phyloP scores from a whole-genome alignment of 148 eudicot genomes.

The Rhododendron mucronatum region DNA sequence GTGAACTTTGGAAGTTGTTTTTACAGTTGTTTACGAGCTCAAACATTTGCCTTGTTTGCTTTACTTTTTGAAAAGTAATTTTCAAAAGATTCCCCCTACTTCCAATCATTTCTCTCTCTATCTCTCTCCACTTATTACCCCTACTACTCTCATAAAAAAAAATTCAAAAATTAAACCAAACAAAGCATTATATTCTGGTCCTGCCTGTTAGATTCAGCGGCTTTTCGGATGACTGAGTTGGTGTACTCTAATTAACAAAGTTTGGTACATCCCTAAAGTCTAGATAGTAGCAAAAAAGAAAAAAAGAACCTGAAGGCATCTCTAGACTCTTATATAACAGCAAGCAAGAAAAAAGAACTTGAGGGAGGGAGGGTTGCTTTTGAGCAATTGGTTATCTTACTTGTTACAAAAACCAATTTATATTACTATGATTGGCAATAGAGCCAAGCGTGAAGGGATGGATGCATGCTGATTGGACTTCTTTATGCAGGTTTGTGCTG shows the following conservation, averaged over 20 bases:
- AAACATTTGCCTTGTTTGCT: neutral
- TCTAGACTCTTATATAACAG: neutral
- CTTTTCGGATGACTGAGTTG: neutral
- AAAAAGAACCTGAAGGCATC: neutral
- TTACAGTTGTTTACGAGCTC: neutral
- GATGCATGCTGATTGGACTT: slow-evolving; percentile 5
- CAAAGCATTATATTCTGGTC: neutral
- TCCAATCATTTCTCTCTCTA: too few species aligned
- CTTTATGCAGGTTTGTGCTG: slow-evolving; percentile 69
- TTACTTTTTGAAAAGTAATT: too few species aligned
- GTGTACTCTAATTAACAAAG: neutral
- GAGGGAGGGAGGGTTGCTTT: neutral
- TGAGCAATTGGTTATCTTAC: neutral
- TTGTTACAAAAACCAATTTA: neutral
- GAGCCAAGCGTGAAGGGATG: neutral
- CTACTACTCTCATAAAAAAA: too few species aligned
- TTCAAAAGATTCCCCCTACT: too few species aligned
- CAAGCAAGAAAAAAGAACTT: neutral
- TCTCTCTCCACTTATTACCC: too few species aligned
- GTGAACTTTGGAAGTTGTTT: neutral
- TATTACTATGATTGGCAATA: neutral
- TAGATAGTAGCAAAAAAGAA: neutral
- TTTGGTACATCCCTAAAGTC: neutral
- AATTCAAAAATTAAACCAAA: too few species aligned
- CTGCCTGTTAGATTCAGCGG: neutral